Evolutionary conservation across 768 basidiomycete genomes (phyloP).

Genomic region (Pholiota molesta): DNA sequence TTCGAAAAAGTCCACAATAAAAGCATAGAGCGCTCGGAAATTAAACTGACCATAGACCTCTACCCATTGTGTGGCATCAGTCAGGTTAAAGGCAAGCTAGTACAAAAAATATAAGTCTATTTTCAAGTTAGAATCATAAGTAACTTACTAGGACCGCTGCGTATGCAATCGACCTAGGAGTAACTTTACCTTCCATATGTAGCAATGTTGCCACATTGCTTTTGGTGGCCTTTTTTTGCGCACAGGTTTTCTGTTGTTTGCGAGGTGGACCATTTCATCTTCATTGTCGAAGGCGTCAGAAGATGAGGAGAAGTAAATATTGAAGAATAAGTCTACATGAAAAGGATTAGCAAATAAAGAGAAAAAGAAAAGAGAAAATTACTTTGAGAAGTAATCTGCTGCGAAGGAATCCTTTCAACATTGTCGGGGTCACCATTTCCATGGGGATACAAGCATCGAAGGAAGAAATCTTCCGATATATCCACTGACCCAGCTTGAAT

Average conservation of each 20-base stretch:
- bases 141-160: constrained; percentile 28
- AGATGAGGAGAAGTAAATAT: not conserved
- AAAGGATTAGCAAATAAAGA: not conserved
- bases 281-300: not conserved
- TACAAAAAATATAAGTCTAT: not conserved
- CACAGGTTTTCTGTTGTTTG: not conserved
- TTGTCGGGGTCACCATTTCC: not conserved
- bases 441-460: constrained; percentile 1
- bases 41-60: not conserved
- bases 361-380: not conserved
- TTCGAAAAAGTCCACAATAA: not conserved
- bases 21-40: not conserved
- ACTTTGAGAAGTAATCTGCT: not conserved
- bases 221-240: not conserved
- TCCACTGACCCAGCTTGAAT: not conserved
- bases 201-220: constrained; percentile 16
- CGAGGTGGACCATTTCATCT: not conserved
- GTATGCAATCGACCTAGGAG: constrained; percentile 33
- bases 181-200: constrained; percentile 23
- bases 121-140: not conserved
- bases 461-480: constrained; percentile 1
- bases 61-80: not conserved
- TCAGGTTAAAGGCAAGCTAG: not conserved
- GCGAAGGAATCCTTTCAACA: not conserved
- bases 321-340: not conserved